Evolutionary conservation across 129 eudicot species (phyloP), one percentile per base, ranked within the genome.

Genomic region (Scalesia atractyloides): DNA sequence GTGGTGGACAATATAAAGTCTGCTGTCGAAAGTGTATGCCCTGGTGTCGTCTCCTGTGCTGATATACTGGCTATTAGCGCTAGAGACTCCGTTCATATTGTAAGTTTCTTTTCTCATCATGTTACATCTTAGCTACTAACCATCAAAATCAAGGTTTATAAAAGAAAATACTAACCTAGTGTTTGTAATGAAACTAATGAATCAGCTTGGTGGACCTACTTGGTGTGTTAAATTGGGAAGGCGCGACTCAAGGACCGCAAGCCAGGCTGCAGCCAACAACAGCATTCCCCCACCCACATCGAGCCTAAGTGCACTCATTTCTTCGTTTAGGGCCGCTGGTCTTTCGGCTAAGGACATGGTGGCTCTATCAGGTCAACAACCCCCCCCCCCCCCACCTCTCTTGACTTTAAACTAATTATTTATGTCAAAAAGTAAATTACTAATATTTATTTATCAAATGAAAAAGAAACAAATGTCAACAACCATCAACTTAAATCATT

Each of bases 171-270:
- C 76, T 67, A 60, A 44, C 22, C 19, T 44, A 18, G 37, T 66
- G 37, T 19, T 33, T 33, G 46, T 1, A 24, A 49, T 59, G 36
- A 57, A 65, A 17, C 36, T 18, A 9, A 47, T 72, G 65, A 79
- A n/a, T n/a, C n/a, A 92, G 98, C 95, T 89, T 58, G 96, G 98
- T 74, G 98, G 98, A 39, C 96, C 96, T 14, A 73, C 64, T 58
- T 92, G 98, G 98, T 66, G 81, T 22, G 96, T 92, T 48, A 85
- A 85, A 75, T 82, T 92, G 3, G 98, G 98, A 73, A 86, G 96
- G 74, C 87, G 95, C 48, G 98, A 92, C 73, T 81, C 98, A 5
- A 84, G 86, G 72, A 92, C 95, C 4, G 96, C 98, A 3, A 92
- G 95, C 80, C 85, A 66, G 14, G 66, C 75, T 19, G 96, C 95